phyloP scores from a whole-genome alignment of 257 asterid genomes.

The Jacaranda mimosifolia region DNA sequence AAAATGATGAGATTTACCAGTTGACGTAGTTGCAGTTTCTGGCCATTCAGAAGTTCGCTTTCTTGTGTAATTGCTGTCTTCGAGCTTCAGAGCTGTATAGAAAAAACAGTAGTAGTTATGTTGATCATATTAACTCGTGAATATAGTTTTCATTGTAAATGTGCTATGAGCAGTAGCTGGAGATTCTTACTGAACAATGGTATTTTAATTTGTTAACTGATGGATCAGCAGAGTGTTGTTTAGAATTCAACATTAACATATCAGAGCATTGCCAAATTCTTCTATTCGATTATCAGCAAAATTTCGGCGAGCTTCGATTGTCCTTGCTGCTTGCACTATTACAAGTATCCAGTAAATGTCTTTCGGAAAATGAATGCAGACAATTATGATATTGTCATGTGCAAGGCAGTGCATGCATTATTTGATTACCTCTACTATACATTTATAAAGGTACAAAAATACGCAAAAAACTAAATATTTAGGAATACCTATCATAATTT shows the following conservation, averaged over 20 bases:
- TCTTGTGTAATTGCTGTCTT: conserved; percentile 4
- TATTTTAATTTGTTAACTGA: not conserved
- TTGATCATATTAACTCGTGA: conserved; percentile 12
- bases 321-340: not conserved
- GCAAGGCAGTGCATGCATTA: too few relatives aligned
- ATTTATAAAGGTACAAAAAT: too few relatives aligned
- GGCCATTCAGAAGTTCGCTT: not conserved
- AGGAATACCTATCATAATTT: too few relatives aligned
- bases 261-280: not conserved
- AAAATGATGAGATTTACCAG: conserved; percentile 53
- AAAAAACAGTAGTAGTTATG: not conserved
- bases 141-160: conserved; percentile 30
- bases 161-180: conserved; percentile 2
- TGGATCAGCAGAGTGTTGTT: not conserved
- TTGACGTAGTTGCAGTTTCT: conserved; percentile 35
- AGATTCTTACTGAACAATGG: not conserved
- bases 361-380: too few relatives aligned
- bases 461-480: too few relatives aligned
- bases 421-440: too few relatives aligned
- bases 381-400: too few relatives aligned
- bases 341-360: too few relatives aligned
- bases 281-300: not conserved
- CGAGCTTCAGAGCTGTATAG: conserved; percentile 23
- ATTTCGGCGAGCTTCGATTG: not conserved
- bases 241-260: not conserved